Evolutionary conservation across 805 yeast genomes (phyloP), one percentile per base, ranked within the genome.

Genomic region (Kurtzmaniella fragi): DNA sequence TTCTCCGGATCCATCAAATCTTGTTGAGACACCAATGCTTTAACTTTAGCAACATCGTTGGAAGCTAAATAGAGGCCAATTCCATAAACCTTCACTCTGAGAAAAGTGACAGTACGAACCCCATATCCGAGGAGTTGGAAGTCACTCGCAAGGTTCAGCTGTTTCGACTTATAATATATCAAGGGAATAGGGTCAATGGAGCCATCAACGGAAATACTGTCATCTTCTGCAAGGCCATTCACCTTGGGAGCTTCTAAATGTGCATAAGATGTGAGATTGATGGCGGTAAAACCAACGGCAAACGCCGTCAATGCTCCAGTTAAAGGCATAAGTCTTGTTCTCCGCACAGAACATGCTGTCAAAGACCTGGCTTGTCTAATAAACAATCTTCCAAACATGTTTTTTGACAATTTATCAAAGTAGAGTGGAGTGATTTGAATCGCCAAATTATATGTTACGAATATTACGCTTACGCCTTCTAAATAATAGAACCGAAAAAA

Each of bases 21-120:
- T 4, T 41, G 46, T 6, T 59, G 45, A 3, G 69, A 54, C 4
- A 75, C 55, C 36, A 66, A 45, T 6, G 53, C 39, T 26, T 41
- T 48, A 4, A 57, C 54, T 32, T 47, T 49, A 1, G 34, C n/a
- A 12, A 70, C 50, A 52, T 88, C 96, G 0, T 74, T 71, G 5
- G 69, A 57, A 5, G 88, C 82, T 31, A 86, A 67, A 56, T 91
- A 91, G 6, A 93, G 63, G 0, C 96, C 98, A 29, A 86, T 68
- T 0, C 87, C 95, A 56, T 91, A 91, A 1, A 93, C 96, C 50
- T 80, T 87, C 67, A 93, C 78, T 17, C 74, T 71, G 31, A 90
- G 50, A 53, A 93, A 85, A 0, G 97, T 85, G 14, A 91, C 96
- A 0, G 84, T 66, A 53, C 98, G 71, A 2, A 80, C 76, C 1